Conservation (phyloP, 2,329 filamentous ascomycete genomes). For the Pseudogymnoascus pannorum region DNA sequence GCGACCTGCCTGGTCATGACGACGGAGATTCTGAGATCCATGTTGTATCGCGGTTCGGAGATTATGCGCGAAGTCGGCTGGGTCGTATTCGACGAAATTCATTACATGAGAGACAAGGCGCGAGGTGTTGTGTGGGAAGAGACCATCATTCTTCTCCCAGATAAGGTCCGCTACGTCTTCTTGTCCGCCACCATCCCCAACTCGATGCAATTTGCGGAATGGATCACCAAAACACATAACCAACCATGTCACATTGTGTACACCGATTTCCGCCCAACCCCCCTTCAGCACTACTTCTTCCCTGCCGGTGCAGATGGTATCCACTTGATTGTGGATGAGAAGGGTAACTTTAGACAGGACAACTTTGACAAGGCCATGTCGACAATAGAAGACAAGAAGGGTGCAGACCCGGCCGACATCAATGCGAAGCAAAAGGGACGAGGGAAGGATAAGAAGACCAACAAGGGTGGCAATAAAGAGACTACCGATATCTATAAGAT, state of each 20-base stretch:
- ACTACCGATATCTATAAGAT: constrained; percentile 91
- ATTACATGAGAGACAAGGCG: constrained; percentile 92
- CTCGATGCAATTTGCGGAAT: constrained; percentile 98
- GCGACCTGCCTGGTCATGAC: constrained; percentile 99
- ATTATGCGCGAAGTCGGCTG: constrained; percentile 99
- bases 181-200: constrained; percentile 97
- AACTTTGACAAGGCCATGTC: constrained; percentile 97
- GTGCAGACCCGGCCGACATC: constrained; percentile 71
- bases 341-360: constrained; percentile 89
- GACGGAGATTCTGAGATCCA: constrained; percentile 96
- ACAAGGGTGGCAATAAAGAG: constrained; percentile 72
- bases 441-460: constrained; percentile 85
- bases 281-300: constrained; percentile 96
- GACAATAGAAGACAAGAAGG: constrained; percentile 79
- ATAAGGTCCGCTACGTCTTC: constrained; percentile 98
- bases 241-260: constrained; percentile 99
- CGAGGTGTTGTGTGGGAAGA: constrained; percentile 99
- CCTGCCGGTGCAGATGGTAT: constrained; percentile 89
- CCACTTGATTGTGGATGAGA: constrained; percentile 91
- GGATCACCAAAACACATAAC: constrained; percentile 96
- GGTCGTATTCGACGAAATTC: constrained; percentile 98
- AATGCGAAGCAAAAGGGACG: constrained; percentile 76
- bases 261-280: constrained; percentile 95
- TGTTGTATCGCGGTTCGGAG: constrained; percentile 96
- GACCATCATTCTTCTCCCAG: constrained; percentile 93